Evolutionary conservation across 2,329 filamentous ascomycete genomes (phyloP).

Genomic region (Diaporthe vexans): DNA sequence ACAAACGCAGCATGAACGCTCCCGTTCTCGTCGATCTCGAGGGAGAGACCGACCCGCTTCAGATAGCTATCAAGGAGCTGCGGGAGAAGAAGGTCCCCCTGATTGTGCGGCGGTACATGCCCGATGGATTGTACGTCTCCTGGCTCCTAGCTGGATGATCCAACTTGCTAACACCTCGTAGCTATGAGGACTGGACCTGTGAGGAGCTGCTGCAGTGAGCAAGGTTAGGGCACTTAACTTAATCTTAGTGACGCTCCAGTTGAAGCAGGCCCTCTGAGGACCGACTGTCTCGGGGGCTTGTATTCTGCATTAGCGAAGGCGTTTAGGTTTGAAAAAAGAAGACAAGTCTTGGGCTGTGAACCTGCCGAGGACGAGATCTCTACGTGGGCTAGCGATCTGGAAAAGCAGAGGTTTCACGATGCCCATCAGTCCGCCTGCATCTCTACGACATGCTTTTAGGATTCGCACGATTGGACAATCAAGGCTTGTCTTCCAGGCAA

Average conservation of each 20-base stretch:
- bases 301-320: constrained; percentile 51
- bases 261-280: constrained; percentile 34
- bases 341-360: constrained; percentile 22
- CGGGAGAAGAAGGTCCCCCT: constrained; percentile 98
- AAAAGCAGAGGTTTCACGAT: not conserved
- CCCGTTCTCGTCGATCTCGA: constrained; percentile 96
- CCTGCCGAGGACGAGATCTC: constrained; percentile 5
- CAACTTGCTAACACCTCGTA: constrained; percentile 52
- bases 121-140: constrained; percentile 88
- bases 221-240: not conserved
- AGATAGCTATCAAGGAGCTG: constrained; percentile 98
- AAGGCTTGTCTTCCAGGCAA: constrained; percentile 8
- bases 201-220: constrained; percentile 84
- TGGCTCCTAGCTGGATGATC: constrained; percentile 35
- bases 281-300: constrained; percentile 26
- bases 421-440: not conserved
- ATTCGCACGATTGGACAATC: not conserved
- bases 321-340: constrained; percentile 45
- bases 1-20: constrained; percentile 85
- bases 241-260: constrained; percentile 26
- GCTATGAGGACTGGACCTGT: constrained; percentile 99
- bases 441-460: not conserved
- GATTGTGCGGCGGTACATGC: constrained; percentile 94
- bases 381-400: constrained; percentile 1
- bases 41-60: constrained; percentile 96